These are phyloP conservation scores for Taphrina betulina DNA, from an alignment of 1,139 yeast species.

Conservation along the genomic window DNA sequence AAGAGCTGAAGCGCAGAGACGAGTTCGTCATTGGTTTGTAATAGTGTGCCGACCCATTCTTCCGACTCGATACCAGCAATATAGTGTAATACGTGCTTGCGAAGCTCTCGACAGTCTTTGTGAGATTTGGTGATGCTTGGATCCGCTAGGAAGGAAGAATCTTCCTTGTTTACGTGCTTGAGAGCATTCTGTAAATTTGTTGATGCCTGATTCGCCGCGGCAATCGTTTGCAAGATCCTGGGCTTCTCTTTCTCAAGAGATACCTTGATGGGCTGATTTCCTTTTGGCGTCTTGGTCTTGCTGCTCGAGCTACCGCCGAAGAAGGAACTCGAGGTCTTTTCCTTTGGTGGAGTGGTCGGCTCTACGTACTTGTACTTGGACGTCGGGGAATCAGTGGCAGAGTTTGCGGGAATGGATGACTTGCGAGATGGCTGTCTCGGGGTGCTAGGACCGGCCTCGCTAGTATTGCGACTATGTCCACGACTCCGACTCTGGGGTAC, in stretches of 20 bases:
- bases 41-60: slow-evolving; percentile 78
- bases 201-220: slow-evolving; percentile 74
- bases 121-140: slow-evolving; percentile 52
- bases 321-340: slow-evolving; percentile 7
- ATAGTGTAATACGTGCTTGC: slow-evolving; percentile 76
- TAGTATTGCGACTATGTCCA: slow-evolving; percentile 22
- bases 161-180: slow-evolving; percentile 53
- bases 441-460: slow-evolving; percentile 31
- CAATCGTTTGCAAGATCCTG: slow-evolving; percentile 59
- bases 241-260: slow-evolving; percentile 31
- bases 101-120: slow-evolving; percentile 68
- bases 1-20: slow-evolving; percentile 69
- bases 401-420: neutral
- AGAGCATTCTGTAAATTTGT: slow-evolving; percentile 69
- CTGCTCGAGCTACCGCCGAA: slow-evolving; percentile 8
- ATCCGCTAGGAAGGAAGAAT: slow-evolving; percentile 61
- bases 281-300: slow-evolving; percentile 15
- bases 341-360: slow-evolving; percentile 32
- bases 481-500: slow-evolving; percentile 29
- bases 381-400: slow-evolving; percentile 15
- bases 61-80: slow-evolving; percentile 78
- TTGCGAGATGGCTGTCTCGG: slow-evolving; percentile 20
- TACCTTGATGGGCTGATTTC: slow-evolving; percentile 9
- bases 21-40: slow-evolving; percentile 85
- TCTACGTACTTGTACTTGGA: slow-evolving; percentile 24